phyloP scores from a whole-genome alignment of 2,329 filamentous ascomycete species.

The Apiospora sp. region DNA sequence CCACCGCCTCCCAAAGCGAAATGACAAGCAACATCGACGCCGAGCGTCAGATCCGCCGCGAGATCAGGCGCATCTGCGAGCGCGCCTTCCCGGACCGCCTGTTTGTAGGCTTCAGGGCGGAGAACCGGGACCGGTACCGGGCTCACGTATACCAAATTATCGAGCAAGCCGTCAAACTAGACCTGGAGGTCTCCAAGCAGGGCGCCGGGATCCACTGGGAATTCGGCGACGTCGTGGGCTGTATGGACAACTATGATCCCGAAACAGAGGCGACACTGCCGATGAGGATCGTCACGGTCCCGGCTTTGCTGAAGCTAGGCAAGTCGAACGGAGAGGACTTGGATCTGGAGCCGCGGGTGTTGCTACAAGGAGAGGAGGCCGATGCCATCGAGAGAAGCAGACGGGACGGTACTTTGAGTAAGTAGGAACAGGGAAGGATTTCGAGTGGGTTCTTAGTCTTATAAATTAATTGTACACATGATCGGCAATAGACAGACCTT shows the following conservation, averaged over 20 bases:
- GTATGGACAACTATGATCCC: not conserved
- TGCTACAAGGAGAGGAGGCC: not conserved
- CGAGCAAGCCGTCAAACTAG: not conserved
- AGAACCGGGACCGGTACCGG: not conserved
- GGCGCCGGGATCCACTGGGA: not conserved
- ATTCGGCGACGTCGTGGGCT: not conserved
- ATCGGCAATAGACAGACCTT: too few species aligned
- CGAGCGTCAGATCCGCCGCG: not conserved
- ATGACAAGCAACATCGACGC: not conserved
- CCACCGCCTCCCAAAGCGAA: not conserved
- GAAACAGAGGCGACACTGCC: not conserved
- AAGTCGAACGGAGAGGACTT: not conserved
- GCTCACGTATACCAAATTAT: not conserved
- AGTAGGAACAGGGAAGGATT: too few species aligned
- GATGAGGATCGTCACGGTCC: not conserved
- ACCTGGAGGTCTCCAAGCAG: not conserved
- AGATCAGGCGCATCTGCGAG: accelerated
- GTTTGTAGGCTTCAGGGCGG: accelerated
- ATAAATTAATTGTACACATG: too few species aligned
- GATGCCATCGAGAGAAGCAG: not conserved
- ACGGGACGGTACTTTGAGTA: too few species aligned
- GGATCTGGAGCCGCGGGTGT: not conserved
- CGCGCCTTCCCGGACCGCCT: not conserved
- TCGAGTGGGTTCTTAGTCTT: too few species aligned
- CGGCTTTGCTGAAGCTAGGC: not conserved